Evolutionary conservation across 1,284 basidiomycete species (phyloP), one percentile per base, ranked within the genome.

Genomic region (Cryptococcus sp.): DNA sequence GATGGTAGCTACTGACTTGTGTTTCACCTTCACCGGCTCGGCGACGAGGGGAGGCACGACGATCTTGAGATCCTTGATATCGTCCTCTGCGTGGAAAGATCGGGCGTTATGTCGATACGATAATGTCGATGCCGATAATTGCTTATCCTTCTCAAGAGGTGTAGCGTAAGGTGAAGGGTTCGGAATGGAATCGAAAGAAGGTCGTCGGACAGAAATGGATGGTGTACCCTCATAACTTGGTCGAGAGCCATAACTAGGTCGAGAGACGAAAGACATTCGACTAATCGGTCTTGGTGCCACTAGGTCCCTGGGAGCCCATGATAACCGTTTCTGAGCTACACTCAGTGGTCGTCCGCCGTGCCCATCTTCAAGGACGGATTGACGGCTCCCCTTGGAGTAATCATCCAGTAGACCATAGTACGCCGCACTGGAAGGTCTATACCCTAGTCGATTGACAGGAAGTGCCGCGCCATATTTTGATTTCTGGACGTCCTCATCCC

Each of bases 1-100:
- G 32, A 87, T 79, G 1, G 70, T 60, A 66, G 78, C 75, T 16
- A 67, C 60, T 83, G 77, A 28, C 23, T 40, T 44, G 37, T 11
- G 24, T 22, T 7, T 25, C 10, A 18, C 7, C n/a, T n/a, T 4
- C 40, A 41, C 19, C 18, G 43, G 14, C 34, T 46, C 25, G 44
- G 36, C 22, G 0, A 34, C 28, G 16, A 25, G 36, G 48, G 19
- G 46, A 24, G 24, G 25, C n/a, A 61, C 53, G 31, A 54, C 50
- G 21, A 54, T 23, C 22, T 53, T 31, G 23, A 49, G 19, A 25
- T 44, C 31, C 31, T 65, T 66, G 43, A 61, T 56, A 11, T 66
- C 61, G 4, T 61, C 49, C 18, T 63, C 57, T 45, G 55, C 52
- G 32, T 56, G 13, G 2, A 52, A 56, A 5, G 41, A 21, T n/a